A percentile compares a stretch with the other conserved stretches of the same genome.
phyloP scores from a whole-genome alignment of 331 rosid genomes.

The Rhamnella rubrinervis region DNA sequence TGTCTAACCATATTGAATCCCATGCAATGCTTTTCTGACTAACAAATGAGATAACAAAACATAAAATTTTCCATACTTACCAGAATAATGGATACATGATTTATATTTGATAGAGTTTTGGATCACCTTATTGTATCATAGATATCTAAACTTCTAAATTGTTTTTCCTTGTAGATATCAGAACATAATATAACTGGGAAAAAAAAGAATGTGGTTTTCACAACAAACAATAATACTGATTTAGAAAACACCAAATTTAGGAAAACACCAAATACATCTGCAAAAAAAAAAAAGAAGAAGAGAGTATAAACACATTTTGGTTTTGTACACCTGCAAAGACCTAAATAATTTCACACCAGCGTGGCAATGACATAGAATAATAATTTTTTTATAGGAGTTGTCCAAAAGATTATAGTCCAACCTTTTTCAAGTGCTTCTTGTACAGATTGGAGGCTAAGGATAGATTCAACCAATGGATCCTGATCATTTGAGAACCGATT shows the following conservation, averaged over 20 bases:
- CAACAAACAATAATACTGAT: neutral
- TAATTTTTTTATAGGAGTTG: neutral
- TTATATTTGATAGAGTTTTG: neutral
- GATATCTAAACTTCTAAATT: neutral
- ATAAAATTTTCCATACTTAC: neutral
- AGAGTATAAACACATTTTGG: too few relatives aligned
- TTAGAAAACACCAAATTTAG: neutral
- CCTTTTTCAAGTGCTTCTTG: slow-evolving; percentile 86
- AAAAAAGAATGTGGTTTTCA: neutral
- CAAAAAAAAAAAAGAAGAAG: neutral
- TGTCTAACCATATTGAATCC: neutral
- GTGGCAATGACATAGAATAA: neutral
- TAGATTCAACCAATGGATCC: slow-evolving; percentile 70
- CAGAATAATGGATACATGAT: neutral
- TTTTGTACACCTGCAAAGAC: neutral
- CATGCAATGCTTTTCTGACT: neutral
- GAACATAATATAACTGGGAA: neutral
- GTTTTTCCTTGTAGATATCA: neutral
- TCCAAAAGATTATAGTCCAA: slow-evolving; percentile 30
- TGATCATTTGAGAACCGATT: slow-evolving; percentile 36
- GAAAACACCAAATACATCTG: neutral
- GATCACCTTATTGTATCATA: neutral
- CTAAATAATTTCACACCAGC: neutral
- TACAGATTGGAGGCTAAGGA: slow-evolving; percentile 61
- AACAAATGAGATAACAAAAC: neutral